Evolutionary conservation across 768 basidiomycete genomes (phyloP), one percentile per base, ranked within the genome.

Genomic region (Tricholoma bakamatsutake): DNA sequence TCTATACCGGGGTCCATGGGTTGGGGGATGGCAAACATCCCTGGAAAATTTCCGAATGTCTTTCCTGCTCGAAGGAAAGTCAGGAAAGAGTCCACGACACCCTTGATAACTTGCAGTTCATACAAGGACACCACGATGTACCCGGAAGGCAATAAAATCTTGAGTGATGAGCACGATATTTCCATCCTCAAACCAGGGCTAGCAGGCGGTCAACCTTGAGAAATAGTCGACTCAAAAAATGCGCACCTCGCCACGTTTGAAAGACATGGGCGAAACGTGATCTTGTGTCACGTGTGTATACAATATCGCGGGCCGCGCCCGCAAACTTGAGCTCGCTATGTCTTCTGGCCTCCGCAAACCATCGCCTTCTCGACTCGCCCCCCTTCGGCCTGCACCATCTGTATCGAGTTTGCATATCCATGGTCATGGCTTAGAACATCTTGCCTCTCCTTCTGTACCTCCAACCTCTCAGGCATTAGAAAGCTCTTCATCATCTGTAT

Each of bases 401-500:
- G 66, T 83, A 13, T 80, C 84, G 11, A 80, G 76, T 58, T 71
- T 86, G 30, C 78, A 80, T 40, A 78, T 82, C 30, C 80, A 82
- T 60, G 78, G 78, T 59, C 78, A 80, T 67, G 73, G 72, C 40
- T 57, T 69, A 35, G 64, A 71, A 18, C 54, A 69, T 48, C 59
- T 67, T 17, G 69, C 76, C 24, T 59, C 68, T 35, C 64, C 61
- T 53, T 64, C 61, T 53, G 67, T 67, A 43, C 74, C 71, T 42
- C 62, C 69, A 53, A 61, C 64, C 12, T 73, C 68, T 55, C 65
- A 74, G 28, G 71, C 66, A 43, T 69, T 83, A 43, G 79, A 83
- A 63, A 87, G 84, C 66, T 83, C 86, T 18, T 80, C 87, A 34
- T 89, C 87, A 46, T 90, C 89, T 35, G 76, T 87, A 17, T 73